Evolutionary conservation across 768 basidiomycete genomes (phyloP).

Genomic region (Coprinopsis sp.): DNA sequence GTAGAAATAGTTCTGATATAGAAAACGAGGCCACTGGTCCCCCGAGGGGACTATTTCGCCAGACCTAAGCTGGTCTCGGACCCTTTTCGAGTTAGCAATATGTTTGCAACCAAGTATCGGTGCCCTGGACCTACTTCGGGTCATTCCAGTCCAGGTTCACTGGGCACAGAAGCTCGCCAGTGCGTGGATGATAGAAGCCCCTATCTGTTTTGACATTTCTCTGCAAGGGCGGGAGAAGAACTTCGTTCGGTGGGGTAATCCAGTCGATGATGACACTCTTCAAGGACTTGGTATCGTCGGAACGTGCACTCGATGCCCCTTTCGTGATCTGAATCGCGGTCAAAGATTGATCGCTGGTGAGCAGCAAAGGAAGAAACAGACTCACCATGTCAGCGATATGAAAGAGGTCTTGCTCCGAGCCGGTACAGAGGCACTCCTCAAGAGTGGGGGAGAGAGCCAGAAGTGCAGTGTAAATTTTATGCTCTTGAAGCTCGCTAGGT

Average conservation of each 20-base stretch:
- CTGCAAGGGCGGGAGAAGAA: background rate
- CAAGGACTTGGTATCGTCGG: background rate
- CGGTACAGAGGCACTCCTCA: background rate
- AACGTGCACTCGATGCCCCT: background rate
- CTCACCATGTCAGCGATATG: background rate
- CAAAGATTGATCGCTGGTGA: background rate
- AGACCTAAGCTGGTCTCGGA: background rate
- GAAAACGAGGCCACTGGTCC: background rate
- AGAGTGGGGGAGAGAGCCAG: background rate
- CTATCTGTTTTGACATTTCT: background rate
- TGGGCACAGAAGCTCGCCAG: background rate
- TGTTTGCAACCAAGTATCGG: background rate
- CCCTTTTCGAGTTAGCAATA: background rate
- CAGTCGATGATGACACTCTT: background rate
- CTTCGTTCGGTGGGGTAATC: background rate
- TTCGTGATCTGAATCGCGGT: background rate
- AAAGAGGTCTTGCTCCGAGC: background rate
- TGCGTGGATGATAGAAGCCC: background rate
- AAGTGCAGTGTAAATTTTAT: background rate
- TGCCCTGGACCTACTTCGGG: background rate
- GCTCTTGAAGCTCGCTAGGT: background rate
- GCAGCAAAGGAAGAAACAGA: too few species aligned
- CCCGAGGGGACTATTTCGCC: background rate
- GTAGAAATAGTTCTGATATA: background rate
- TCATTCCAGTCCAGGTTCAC: background rate